A percentile compares a stretch with the other conserved stretches of the same genome.
phyloP scores from a whole-genome alignment of 306 rosid species.

The Cucumis melo region DNA sequence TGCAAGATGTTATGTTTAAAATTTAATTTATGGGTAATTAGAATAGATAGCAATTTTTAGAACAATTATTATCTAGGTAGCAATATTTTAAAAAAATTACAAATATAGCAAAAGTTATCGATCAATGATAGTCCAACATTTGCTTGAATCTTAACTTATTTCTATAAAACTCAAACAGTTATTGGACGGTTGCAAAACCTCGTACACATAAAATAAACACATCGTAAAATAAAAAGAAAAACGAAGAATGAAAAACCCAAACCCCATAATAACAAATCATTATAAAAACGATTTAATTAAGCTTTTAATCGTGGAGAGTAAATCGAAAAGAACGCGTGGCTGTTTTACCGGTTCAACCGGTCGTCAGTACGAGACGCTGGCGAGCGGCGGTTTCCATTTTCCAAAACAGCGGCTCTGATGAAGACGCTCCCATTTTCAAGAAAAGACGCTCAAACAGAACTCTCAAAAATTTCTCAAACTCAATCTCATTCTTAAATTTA shows the following conservation, averaged over 20 bases:
- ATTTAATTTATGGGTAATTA: too few relatives aligned
- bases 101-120: too few relatives aligned
- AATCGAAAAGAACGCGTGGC: neutral
- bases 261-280: neutral
- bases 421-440: neutral
- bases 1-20: too few relatives aligned
- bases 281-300: neutral
- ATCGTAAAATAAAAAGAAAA: neutral
- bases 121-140: too few relatives aligned
- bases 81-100: too few relatives aligned
- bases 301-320: neutral
- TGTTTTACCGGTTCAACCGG: neutral
- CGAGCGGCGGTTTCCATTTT: neutral
- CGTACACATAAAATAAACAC: neutral
- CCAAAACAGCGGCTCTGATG: neutral
- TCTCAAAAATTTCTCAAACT: neutral
- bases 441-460: conserved; percentile 5
- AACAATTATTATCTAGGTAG: too few relatives aligned
- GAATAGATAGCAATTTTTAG: too few relatives aligned
- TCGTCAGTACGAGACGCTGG: neutral
- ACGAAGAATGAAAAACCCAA: neutral
- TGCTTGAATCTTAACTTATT: too few relatives aligned
- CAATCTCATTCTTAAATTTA: neutral
- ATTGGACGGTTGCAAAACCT: neutral
- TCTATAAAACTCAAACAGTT: neutral